Conservation (phyloP, 441 rosid genomes). For the Kokia cookei region DNA sequence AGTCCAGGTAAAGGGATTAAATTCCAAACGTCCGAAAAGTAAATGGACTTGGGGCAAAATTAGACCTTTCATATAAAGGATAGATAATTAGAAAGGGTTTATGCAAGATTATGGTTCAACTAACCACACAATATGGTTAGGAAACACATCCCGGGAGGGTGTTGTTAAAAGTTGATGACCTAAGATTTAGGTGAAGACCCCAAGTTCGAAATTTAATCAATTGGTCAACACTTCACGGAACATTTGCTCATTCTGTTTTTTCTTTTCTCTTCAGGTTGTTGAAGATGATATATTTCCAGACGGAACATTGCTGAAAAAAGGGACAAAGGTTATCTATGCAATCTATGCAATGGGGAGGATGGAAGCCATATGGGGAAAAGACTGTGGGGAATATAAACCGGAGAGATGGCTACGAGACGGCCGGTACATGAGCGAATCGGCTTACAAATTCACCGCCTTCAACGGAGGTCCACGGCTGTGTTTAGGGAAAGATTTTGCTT, state of each 20-base stretch:
- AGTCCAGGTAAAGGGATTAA: too few relatives aligned
- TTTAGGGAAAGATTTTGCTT: conserved; percentile 85
- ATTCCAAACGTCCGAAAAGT: too few relatives aligned
- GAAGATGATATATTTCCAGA: conserved; percentile 85
- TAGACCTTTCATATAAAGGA: too few relatives aligned
- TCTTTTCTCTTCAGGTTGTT: conserved; percentile 33
- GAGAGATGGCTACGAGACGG: conserved; percentile 90
- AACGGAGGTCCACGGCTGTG: conserved; percentile 88
- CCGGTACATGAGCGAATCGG: conserved; percentile 74
- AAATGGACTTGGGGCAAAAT: too few relatives aligned
- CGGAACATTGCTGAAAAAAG: conserved; percentile 72
- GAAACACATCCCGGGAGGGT: neutral
- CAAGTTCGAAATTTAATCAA: too few relatives aligned
- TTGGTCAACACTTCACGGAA: too few relatives aligned
- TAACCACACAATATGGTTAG: neutral
- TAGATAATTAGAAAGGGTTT: neutral
- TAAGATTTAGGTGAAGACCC: neutral
- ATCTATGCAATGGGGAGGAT: conserved; percentile 86
- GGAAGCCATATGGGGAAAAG: conserved; percentile 88
- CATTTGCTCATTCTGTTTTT: neutral
- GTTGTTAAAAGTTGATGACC: neutral
- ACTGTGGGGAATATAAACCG: conserved; percentile 74
- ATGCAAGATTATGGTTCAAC: neutral
- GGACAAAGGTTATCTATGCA: conserved; percentile 79
- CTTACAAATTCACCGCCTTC: conserved; percentile 87